Evolutionary conservation across 495 filamentous ascomycete species (phyloP).

Genomic region (Penicillium lividum): DNA sequence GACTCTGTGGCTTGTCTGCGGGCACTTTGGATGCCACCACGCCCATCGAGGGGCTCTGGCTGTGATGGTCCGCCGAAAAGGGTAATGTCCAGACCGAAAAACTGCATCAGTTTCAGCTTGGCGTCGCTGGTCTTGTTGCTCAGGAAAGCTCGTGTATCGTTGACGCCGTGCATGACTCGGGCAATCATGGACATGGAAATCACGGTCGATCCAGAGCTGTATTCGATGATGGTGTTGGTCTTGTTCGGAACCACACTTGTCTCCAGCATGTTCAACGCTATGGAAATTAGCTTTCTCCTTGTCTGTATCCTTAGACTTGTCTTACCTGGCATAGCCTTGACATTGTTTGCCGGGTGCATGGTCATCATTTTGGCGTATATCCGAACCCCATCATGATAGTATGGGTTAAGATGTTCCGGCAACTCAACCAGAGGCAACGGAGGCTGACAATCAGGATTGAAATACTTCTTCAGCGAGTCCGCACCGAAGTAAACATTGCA

Average conservation of each 20-base stretch:
- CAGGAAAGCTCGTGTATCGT: slow-evolving; percentile 56
- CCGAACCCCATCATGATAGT: slow-evolving; percentile 55
- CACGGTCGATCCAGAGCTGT: slow-evolving; percentile 63
- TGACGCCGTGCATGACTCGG: slow-evolving; percentile 51
- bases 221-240: slow-evolving; percentile 57
- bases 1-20: slow-evolving; percentile 39
- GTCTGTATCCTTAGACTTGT: background rate
- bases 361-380: slow-evolving; percentile 68
- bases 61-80: slow-evolving; percentile 60
- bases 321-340: slow-evolving; percentile 63
- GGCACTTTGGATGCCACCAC: slow-evolving; percentile 54
- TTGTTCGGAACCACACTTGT: slow-evolving; percentile 42
- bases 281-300: background rate
- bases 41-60: slow-evolving; percentile 54
- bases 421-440: slow-evolving; percentile 62
- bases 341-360: slow-evolving; percentile 62
- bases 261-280: slow-evolving; percentile 59
- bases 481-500: slow-evolving; percentile 58
- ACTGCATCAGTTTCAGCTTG: slow-evolving; percentile 56
- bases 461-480: slow-evolving; percentile 56
- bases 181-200: slow-evolving; percentile 60
- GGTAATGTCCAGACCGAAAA: slow-evolving; percentile 59
- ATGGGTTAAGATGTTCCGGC: slow-evolving; percentile 57
- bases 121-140: slow-evolving; percentile 61
- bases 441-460: slow-evolving; percentile 56